phyloP scores from a whole-genome alignment of 2,329 filamentous ascomycete species.

The Trichoderma koningiopsis region DNA sequence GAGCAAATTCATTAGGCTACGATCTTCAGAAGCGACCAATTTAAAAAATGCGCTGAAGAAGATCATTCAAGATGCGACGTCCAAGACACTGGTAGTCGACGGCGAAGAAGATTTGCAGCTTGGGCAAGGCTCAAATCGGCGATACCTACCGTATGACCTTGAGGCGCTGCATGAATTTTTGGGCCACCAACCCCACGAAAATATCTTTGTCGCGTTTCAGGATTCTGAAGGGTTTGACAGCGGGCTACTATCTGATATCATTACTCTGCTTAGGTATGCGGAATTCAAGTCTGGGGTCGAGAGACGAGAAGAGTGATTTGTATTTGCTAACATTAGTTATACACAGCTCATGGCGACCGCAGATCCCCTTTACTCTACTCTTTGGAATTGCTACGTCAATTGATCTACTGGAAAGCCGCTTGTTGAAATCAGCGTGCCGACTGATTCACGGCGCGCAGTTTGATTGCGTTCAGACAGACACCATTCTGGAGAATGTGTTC shows the following conservation, averaged over 20 bases:
- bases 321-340: constrained; percentile 36
- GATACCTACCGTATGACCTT: constrained; percentile 77
- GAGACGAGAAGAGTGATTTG: not conserved
- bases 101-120: constrained; percentile 60
- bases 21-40: constrained; percentile 71
- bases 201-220: constrained; percentile 73
- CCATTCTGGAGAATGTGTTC: constrained; percentile 74
- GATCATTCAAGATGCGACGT: constrained; percentile 68
- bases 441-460: constrained; percentile 72
- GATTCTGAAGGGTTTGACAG: constrained; percentile 83
- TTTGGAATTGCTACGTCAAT: constrained; percentile 82
- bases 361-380: constrained; percentile 74
- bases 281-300: not conserved
- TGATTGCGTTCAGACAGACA: constrained; percentile 72
- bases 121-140: constrained; percentile 55
- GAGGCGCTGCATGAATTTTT: constrained; percentile 67
- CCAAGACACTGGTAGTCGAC: constrained; percentile 49
- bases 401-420: constrained; percentile 73
- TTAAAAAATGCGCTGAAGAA: constrained; percentile 73
- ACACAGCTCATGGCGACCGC: constrained; percentile 64
- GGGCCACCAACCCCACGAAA: constrained; percentile 53
- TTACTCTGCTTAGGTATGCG: constrained; percentile 67
- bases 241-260: constrained; percentile 68
- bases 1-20: constrained; percentile 65
- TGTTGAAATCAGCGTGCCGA: constrained; percentile 69